These are phyloP conservation scores for Chlorencoelia australis DNA, from an alignment of 2,329 filamentous ascomycete species.

Conservation along the genomic window DNA sequence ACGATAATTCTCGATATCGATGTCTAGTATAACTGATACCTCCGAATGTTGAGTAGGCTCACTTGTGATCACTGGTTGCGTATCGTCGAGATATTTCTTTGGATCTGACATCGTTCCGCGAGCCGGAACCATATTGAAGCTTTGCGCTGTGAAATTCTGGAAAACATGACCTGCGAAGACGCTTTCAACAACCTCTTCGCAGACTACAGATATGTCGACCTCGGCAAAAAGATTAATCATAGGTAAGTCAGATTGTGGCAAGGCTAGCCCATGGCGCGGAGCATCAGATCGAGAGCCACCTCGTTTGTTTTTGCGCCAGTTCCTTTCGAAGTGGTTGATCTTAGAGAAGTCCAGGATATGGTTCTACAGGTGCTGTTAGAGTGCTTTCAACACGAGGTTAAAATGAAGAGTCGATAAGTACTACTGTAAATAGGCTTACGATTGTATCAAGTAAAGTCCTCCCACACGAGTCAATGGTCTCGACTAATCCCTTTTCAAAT, in stretches of 20 bases:
- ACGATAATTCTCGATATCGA: conserved; percentile 22
- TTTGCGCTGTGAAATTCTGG: conserved; percentile 24
- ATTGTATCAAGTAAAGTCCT: conserved; percentile 31
- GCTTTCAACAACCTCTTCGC: conserved; percentile 28
- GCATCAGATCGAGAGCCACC: conserved; percentile 2
- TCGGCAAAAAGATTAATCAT: conserved; percentile 28
- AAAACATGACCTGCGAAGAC: conserved; percentile 27
- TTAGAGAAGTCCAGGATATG: conserved; percentile 34
- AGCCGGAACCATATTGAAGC: conserved; percentile 23
- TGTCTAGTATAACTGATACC: conserved; percentile 24
- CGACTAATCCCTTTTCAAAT: conserved; percentile 24
- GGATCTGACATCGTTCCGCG: conserved; percentile 21
- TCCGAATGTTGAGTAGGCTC: conserved; percentile 10
- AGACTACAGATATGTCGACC: conserved; percentile 25
- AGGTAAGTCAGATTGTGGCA: conserved; percentile 23
- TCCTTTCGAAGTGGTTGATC: conserved; percentile 28
- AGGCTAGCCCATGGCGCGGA: conserved; percentile 6
- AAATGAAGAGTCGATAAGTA: not conserved
- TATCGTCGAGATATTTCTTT: conserved; percentile 3
- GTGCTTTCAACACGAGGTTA: not conserved
- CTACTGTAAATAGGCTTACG: conserved; percentile 12
- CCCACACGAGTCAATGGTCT: conserved; percentile 30
- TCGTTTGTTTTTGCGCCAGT: conserved; percentile 23
- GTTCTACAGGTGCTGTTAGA: conserved; percentile 20
- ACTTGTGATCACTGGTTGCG: conserved; percentile 1